Evolutionary conservation across 371 early-diverging fungal species (phyloP).

Genomic region (Mucor lusitanicus): DNA sequence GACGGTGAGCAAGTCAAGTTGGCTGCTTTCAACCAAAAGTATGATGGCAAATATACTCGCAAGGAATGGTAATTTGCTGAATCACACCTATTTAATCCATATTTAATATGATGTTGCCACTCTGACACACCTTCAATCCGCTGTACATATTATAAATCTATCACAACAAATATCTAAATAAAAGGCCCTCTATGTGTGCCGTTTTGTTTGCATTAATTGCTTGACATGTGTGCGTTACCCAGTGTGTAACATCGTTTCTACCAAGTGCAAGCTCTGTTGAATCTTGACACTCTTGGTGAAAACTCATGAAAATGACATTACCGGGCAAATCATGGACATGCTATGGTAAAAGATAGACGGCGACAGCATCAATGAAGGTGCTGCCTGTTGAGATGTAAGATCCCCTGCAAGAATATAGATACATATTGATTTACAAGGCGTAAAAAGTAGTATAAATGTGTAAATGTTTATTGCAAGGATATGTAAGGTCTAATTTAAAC

Average conservation of each 20-base stretch:
- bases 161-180: not conserved
- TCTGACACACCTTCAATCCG: not conserved
- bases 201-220: not conserved
- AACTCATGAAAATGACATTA: no score
- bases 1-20: constrained; percentile 41
- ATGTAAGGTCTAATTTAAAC: not conserved
- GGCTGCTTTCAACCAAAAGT: constrained; percentile 34
- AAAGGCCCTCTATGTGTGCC: not conserved
- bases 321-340: no score
- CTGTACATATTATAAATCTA: not conserved
- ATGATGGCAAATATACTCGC: constrained; percentile 31
- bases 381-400: no score
- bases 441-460: not conserved
- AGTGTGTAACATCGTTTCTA: not conserved
- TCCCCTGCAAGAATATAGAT: no score
- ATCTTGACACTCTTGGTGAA: no score
- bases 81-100: not conserved
- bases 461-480: not conserved
- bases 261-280: no score
- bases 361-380: no score
- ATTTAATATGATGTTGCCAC: not conserved
- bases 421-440: not conserved
- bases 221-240: not conserved
- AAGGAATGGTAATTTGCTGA: constrained; percentile 19
- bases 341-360: no score